Conservation (phyloP, 148 eudicot genomes). For the Cornus controversa region DNA sequence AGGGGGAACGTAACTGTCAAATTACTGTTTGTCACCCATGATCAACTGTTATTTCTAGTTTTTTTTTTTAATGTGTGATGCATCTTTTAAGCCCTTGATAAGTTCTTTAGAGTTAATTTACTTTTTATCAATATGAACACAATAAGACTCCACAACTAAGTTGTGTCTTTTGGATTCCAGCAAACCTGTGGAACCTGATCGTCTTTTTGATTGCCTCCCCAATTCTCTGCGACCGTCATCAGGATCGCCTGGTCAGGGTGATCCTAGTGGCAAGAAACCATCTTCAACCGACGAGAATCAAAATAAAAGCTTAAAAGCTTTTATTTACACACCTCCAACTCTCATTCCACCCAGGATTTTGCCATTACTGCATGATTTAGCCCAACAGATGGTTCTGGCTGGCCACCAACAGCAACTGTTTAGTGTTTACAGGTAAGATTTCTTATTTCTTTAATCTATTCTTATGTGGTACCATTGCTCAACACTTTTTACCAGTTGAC, state of each 20-base stretch:
- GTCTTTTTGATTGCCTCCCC: slow-evolving; percentile 80
- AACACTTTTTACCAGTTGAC: not conserved
- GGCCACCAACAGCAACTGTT: slow-evolving; percentile 79
- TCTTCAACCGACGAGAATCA: slow-evolving; percentile 29
- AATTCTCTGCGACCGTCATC: slow-evolving; percentile 61
- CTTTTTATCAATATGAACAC: not conserved
- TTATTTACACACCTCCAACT: slow-evolving; percentile 40
- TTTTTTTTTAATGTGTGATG: not conserved
- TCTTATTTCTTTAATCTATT: not conserved
- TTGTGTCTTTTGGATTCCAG: slow-evolving; percentile 49
- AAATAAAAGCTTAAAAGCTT: slow-evolving; percentile 40
- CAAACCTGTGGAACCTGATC: slow-evolving; percentile 92
- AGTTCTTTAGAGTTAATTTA: not conserved
- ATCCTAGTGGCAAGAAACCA: slow-evolving; percentile 30
- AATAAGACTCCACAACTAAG: not conserved
- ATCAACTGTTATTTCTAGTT: too few species aligned
- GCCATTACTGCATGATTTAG: slow-evolving; percentile 69
- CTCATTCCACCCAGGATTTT: slow-evolving; percentile 74
- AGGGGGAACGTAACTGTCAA: too few species aligned
- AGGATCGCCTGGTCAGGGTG: slow-evolving; percentile 46
- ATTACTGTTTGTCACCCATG: too few species aligned
- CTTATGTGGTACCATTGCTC: not conserved
- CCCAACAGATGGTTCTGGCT: slow-evolving; percentile 71
- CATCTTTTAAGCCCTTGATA: not conserved
- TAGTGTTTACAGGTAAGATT: slow-evolving; percentile 57